Conservation (phyloP, 805 yeast genomes). For the Torulaspora gathmanii region DNA sequence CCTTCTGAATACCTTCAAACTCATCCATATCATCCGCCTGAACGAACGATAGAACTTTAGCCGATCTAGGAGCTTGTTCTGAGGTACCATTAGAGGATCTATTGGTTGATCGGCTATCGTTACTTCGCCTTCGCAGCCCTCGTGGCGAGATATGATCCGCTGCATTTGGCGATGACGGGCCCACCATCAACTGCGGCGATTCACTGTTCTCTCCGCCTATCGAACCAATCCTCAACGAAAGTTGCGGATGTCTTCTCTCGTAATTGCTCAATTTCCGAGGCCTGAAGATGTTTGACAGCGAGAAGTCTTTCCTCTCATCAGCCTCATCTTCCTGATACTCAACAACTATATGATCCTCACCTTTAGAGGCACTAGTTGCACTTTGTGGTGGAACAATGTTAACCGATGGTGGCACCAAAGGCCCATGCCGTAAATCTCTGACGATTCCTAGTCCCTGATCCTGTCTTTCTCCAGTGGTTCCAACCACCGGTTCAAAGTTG, state of each 20-base stretch:
- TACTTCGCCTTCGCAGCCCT: conserved; percentile 13
- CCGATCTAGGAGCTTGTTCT: conserved; percentile 24
- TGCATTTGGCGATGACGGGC: conserved; percentile 3
- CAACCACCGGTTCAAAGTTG: conserved; percentile 17
- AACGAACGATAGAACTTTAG: conserved; percentile 29
- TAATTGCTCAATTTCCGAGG: conserved; percentile 2
- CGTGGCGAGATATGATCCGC: conserved; percentile 6
- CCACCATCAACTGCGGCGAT: neutral
- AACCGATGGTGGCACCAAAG: conserved; percentile 18
- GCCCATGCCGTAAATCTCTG: conserved; percentile 2
- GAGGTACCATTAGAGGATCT: conserved; percentile 8
- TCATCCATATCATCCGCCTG: conserved; percentile 35
- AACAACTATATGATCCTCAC: neutral
- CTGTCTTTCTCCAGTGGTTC: neutral
- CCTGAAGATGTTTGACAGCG: conserved; percentile 16
- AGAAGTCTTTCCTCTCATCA: conserved; percentile 9
- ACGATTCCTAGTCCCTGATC: neutral
- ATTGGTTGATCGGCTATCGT: conserved; percentile 9
- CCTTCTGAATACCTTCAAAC: conserved; percentile 32
- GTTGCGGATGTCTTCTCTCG: conserved; percentile 14
- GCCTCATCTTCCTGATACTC: neutral
- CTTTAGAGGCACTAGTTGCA: neutral
- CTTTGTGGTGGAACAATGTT: conserved; percentile 21
- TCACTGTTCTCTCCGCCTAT: conserved; percentile 1
- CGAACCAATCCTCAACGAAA: conserved; percentile 15